phyloP scores from a whole-genome alignment of 352 stramenopile species.

The Phytophthora meadii region DNA sequence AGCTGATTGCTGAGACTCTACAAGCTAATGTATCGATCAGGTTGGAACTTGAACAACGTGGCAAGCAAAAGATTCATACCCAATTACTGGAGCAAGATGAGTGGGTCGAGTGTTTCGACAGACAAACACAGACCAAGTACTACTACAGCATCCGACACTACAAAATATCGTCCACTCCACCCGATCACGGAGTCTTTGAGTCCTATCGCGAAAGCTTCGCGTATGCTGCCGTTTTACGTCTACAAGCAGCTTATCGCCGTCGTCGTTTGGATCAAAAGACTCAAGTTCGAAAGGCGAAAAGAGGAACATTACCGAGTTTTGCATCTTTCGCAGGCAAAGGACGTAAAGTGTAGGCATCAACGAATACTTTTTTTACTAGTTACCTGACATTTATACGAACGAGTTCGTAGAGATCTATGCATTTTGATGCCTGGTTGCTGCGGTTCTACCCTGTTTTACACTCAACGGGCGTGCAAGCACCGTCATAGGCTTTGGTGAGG shows the following conservation, averaged over 20 bases:
- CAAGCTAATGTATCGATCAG: conserved; percentile 45
- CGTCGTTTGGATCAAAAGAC: conserved; percentile 56
- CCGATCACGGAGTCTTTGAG: conserved; percentile 58
- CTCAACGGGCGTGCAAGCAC: conserved; percentile 14
- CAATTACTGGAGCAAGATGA: conserved; percentile 65
- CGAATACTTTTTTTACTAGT: not conserved
- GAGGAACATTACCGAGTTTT: conserved; percentile 62
- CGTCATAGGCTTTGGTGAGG: conserved; percentile 20
- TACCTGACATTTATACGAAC: not conserved
- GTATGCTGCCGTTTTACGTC: conserved; percentile 57
- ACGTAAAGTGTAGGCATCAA: conserved; percentile 15
- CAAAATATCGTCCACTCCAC: conserved; percentile 44
- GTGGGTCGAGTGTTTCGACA: conserved; percentile 72
- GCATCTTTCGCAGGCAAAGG: conserved; percentile 32
- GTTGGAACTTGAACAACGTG: conserved; percentile 61
- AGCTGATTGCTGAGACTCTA: conserved; percentile 59
- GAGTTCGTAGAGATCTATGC: conserved; percentile 1
- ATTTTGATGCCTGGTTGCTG: not conserved
- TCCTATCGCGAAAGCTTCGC: conserved; percentile 54
- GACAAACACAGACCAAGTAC: conserved; percentile 46
- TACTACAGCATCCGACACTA: conserved; percentile 78
- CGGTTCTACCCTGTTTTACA: conserved; percentile 9
- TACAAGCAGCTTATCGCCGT: conserved; percentile 67
- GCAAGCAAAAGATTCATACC: conserved; percentile 45
- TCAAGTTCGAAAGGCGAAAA: conserved; percentile 55